Base-by-base conservation (phyloP, 148 eudicot species). In the Fallopia convolvulus region DNA sequence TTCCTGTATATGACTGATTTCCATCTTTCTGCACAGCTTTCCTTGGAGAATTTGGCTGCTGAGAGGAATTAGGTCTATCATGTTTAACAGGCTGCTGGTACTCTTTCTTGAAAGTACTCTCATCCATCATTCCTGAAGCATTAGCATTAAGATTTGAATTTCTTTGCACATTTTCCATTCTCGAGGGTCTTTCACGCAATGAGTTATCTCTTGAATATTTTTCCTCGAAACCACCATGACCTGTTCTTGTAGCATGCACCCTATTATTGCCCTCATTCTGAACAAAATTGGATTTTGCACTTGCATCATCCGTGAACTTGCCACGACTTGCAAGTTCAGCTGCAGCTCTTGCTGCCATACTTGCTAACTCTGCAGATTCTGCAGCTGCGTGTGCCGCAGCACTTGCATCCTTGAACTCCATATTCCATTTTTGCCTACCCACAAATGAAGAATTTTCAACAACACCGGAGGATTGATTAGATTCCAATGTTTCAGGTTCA, bases 381-480 rank as follows among this genome's bases (percentile, higher is more conserved):
- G 99, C 99, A 81, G 99, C 99, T 76, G 99, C 99, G 75, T 88
- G 88, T 71, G 99, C 99, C 75, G 99, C 99, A 77, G 92, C 86
- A 18, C 90, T 79, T 77, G 97, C 99, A 86, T 92, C 97, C 83
- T 87, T 91, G 63, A 89, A 95, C 78, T 88, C 93, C 96, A 91
- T 86, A 60, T 81, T 86, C 94, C 94, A 90, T 21, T 81, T 83
- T 70, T 84, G 90, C 82, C 83, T 76, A 63, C 76, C 82, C 1
- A 36, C 49, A 44, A 77, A 52, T 42, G 74, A 82, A 49, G 79
- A 23, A 83, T 80, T 78, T 39, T 53, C 83, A 73, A 84, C 85
- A 70, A 78, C 76, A 8, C 77, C 76, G 46, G 87, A 80, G 32
- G 85, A 80, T 72, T 77, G 87, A 56, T 75, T 79, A 46, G 46